phyloP scores from a whole-genome alignment of 176 grass and related monocot species.

The Zoysia japonica region DNA sequence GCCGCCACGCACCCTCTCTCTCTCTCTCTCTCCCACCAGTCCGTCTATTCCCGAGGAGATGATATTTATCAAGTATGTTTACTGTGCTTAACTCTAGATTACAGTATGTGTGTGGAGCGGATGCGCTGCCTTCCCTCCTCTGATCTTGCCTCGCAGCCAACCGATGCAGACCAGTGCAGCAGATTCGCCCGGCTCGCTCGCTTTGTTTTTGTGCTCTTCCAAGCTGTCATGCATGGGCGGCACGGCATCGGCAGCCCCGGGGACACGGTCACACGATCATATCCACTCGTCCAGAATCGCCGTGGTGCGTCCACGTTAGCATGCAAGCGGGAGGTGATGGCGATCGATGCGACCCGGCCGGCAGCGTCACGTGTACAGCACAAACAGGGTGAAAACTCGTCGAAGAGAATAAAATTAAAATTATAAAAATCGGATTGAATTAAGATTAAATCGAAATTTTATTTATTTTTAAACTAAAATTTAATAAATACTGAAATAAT shows the following conservation, averaged over 20 bases:
- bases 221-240: conserved; percentile 21
- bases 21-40: not conserved
- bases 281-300: not conserved
- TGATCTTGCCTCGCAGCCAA: conserved; percentile 3
- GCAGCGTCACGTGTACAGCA: conserved; percentile 20
- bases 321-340: too few relatives aligned
- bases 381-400: too few relatives aligned
- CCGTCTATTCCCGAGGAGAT: conserved; percentile 8
- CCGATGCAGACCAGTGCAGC: not conserved
- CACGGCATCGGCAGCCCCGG: not conserved
- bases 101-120: not conserved
- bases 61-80: not conserved
- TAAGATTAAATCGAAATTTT: too few relatives aligned
- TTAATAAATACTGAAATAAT: too few relatives aligned
- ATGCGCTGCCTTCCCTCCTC: conserved; percentile 15
- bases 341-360: too few relatives aligned
- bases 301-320: conserved; percentile 1
- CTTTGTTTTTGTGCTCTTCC: conserved; percentile 15
- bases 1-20: not conserved
- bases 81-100: not conserved
- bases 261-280: not conserved
- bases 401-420: too few relatives aligned
- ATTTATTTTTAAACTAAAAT: too few relatives aligned
- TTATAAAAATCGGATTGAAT: too few relatives aligned
- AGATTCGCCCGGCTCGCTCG: conserved; percentile 25